phyloP scores from a whole-genome alignment of 2,329 filamentous ascomycete genomes.

The Arthrobotrys sphaeroides region DNA sequence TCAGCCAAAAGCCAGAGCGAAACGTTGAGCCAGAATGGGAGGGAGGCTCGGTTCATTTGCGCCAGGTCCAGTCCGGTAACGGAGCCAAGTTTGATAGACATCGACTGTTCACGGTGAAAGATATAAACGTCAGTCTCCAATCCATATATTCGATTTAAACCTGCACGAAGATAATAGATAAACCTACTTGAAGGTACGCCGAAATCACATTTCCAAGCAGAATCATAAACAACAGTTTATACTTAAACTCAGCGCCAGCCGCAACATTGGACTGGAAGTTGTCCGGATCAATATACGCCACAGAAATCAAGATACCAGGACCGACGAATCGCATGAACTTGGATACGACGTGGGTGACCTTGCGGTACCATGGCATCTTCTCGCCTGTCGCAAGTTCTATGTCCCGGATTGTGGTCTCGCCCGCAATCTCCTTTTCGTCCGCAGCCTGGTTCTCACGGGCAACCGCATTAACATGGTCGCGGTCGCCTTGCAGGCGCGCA shows the following conservation, averaged over 20 bases:
- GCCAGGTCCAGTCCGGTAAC: slow-evolving; percentile 75
- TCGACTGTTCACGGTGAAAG: slow-evolving; percentile 60
- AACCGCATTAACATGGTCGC: slow-evolving; percentile 40
- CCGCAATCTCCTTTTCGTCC: neutral
- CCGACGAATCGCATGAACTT: slow-evolving; percentile 58
- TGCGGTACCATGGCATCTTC: slow-evolving; percentile 48
- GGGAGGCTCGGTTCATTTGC: slow-evolving; percentile 72
- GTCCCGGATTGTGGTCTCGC: slow-evolving; percentile 45
- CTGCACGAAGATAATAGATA: neutral
- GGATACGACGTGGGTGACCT: slow-evolving; percentile 41
- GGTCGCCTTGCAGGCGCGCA: slow-evolving; percentile 43
- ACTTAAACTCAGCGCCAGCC: slow-evolving; percentile 50
- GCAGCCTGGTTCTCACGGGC: slow-evolving; percentile 35
- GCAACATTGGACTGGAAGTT: slow-evolving; percentile 57
- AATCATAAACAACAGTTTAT: slow-evolving; percentile 54
- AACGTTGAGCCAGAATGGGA: slow-evolving; percentile 73
- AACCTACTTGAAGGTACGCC: slow-evolving; percentile 45
- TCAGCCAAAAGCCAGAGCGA: slow-evolving; percentile 72
- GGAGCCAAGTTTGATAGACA: slow-evolving; percentile 72
- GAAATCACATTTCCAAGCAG: slow-evolving; percentile 53
- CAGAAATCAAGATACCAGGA: slow-evolving; percentile 58
- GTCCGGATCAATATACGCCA: slow-evolving; percentile 59
- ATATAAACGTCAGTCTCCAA: neutral
- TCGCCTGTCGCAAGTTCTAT: slow-evolving; percentile 48
- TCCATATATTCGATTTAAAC: neutral